Conservation (phyloP, 805 yeast species). For the Nakazawaea ishiwadae region DNA sequence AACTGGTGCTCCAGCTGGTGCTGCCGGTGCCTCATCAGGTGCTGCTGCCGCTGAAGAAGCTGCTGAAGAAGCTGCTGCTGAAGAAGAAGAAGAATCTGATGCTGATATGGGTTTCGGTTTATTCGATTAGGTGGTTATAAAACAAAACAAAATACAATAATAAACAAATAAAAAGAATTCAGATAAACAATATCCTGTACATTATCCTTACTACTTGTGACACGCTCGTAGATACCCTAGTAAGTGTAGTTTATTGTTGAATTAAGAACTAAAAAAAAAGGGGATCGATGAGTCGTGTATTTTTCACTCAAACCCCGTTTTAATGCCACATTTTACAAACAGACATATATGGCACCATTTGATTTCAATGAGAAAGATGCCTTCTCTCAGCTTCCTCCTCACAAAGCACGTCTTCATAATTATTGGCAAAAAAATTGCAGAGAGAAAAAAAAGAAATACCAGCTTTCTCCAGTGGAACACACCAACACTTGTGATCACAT, state of each 20-base stretch:
- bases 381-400: too few relatives aligned
- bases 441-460: too few relatives aligned
- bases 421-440: too few relatives aligned
- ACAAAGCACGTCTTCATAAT: too few relatives aligned
- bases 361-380: background rate
- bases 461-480: too few relatives aligned
- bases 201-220: background rate
- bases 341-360: background rate
- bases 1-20: constrained; percentile 74
- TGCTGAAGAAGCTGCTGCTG: constrained; percentile 50
- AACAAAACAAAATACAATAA: background rate
- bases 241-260: too few relatives aligned
- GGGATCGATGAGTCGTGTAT: background rate
- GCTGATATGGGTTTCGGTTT: constrained; percentile 86
- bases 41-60: constrained; percentile 46
- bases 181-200: too few relatives aligned
- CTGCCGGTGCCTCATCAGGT: constrained; percentile 51
- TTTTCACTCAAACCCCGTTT: too few relatives aligned
- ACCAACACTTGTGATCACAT: background rate
- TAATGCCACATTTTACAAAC: background rate
- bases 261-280: too few relatives aligned
- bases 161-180: background rate
- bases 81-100: constrained; percentile 53
- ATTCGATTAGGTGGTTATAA: constrained; percentile 71
- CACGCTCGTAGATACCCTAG: too few relatives aligned